Base-by-base conservation (phyloP, 1,284 basidiomycete species). In the Bjerkandera adusta region DNA sequence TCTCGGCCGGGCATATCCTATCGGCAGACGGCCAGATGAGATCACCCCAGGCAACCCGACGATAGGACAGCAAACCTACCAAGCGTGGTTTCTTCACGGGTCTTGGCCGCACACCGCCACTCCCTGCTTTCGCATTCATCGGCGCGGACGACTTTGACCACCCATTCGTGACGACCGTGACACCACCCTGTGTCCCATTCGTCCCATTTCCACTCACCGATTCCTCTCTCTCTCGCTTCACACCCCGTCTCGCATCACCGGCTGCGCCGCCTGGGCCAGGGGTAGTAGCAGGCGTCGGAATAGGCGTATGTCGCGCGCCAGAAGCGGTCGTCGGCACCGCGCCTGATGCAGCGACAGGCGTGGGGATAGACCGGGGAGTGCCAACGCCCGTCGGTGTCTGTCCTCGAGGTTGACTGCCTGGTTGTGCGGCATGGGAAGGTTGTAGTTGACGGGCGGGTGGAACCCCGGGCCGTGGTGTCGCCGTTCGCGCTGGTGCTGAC, bases 21-120 rank as follows among this genome's bases (percentile, higher is more conserved):
- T n/a, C n/a, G n/a, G n/a, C n/a, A n/a, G n/a, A n/a, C n/a, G n/a
- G n/a, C n/a, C n/a, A n/a, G n/a, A n/a, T n/a, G n/a, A n/a, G n/a
- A n/a, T n/a, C n/a, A n/a, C n/a, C 30, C 41, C 30, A 26, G 41
- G 37, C 34, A 43, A 40, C 45, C 25, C 33, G 48, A 22, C 22
- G 35, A 39, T 35, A 11, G 36, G n/a, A 29, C 22, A 5, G 37
- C 36, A 18, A 6, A 70, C 79, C 62, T 56, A 89, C 86, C 79
- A 85, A 71, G 52, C 85, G 74, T 61, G 82, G 84, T 65, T 85
- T 89, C 74, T 89, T 89, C 39, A 83, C 59, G 33, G 86, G 85
- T 54, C 87, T 71, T 22, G 85, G 84, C 49, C 82, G 72, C 13
- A 73, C 76, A 40, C 73, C 76, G 12, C 54, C 53, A 13, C 46